Conservation (phyloP, 2,329 filamentous ascomycete genomes). For the Stylonectria norvegica region DNA sequence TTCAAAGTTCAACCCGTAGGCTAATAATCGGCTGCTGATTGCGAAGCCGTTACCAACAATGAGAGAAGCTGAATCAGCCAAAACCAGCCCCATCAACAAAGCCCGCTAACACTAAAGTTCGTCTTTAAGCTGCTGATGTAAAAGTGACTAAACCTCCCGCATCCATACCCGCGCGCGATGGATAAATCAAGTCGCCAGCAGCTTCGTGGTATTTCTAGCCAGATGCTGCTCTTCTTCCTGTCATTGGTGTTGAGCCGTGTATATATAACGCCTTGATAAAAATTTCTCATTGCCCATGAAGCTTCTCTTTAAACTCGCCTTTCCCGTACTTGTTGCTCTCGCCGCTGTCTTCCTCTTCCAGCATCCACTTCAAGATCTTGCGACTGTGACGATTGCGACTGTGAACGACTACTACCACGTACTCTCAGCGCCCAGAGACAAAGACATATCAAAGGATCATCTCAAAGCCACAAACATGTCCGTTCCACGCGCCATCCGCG, state of each 20-base stretch:
- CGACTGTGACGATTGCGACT: constrained; percentile 16
- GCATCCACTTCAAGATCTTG: constrained; percentile 20
- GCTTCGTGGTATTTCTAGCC: constrained; percentile 20
- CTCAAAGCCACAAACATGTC: constrained; percentile 52
- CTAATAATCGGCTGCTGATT: too few relatives aligned
- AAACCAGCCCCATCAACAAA: constrained; percentile 10
- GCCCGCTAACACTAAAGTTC: background rate
- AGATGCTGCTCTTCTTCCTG: background rate
- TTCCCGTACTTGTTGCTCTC: constrained; percentile 30
- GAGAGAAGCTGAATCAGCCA: constrained; percentile 24
- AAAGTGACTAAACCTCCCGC: constrained; percentile 25
- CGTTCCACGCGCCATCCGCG: constrained; percentile 70
- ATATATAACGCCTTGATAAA: constrained; percentile 5
- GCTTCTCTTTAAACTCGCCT: constrained; percentile 25
- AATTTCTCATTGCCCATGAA: constrained; percentile 26
- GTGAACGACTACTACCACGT: constrained; percentile 8
- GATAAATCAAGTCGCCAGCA: background rate
- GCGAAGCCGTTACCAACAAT: too few relatives aligned
- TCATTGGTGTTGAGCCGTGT: constrained; percentile 12
- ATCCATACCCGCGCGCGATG: background rate
- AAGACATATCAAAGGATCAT: constrained; percentile 2
- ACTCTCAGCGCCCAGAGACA: constrained; percentile 1
- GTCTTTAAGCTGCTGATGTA: constrained; percentile 23
- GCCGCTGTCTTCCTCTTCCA: constrained; percentile 27
- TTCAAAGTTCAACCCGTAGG: too few relatives aligned